These are phyloP conservation scores for Parmelia sp. DNA, from an alignment of 495 filamentous ascomycete genomes.

Conservation along the genomic window DNA sequence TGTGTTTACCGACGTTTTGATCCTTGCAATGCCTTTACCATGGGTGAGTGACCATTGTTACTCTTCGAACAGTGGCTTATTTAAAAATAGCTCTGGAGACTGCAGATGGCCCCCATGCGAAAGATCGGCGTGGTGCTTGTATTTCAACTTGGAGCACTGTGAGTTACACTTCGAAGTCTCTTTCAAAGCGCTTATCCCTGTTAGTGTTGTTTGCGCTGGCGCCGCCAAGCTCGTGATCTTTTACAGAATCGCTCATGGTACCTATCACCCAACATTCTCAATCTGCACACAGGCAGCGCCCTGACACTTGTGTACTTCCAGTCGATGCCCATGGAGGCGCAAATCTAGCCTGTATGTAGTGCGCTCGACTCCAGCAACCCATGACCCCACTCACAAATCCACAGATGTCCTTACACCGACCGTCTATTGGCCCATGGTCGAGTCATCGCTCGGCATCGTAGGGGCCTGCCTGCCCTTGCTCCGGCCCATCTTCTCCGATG, in stretches of 20 bases:
- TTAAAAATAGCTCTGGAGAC: neutral
- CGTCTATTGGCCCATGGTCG: constrained; percentile 16
- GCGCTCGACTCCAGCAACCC: neutral
- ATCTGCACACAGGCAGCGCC: neutral
- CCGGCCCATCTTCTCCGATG: constrained; percentile 4
- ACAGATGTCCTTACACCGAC: constrained; percentile 11
- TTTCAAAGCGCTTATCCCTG: neutral
- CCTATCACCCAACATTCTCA: neutral
- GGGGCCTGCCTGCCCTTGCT: constrained; percentile 14
- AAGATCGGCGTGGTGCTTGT: constrained; percentile 7
- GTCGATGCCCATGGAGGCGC: neutral
- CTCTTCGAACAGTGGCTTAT: neutral
- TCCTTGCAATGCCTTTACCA: constrained; percentile 12
- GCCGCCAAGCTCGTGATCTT: constrained; percentile 10
- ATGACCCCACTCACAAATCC: neutral
- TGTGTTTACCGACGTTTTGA: constrained; percentile 8
- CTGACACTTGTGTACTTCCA: neutral
- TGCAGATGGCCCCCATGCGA: constrained; percentile 10
- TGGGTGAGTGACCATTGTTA: neutral
- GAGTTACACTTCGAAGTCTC: neutral
- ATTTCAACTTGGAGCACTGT: constrained; percentile 8
- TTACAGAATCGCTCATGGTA: constrained; percentile 2
- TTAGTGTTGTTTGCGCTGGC: constrained; percentile 11
- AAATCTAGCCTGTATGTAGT: neutral
- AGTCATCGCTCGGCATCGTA: constrained; percentile 12